Base-by-base conservation (phyloP, 1,139 yeast species). In the Lodderomyces orthopsilosis region DNA sequence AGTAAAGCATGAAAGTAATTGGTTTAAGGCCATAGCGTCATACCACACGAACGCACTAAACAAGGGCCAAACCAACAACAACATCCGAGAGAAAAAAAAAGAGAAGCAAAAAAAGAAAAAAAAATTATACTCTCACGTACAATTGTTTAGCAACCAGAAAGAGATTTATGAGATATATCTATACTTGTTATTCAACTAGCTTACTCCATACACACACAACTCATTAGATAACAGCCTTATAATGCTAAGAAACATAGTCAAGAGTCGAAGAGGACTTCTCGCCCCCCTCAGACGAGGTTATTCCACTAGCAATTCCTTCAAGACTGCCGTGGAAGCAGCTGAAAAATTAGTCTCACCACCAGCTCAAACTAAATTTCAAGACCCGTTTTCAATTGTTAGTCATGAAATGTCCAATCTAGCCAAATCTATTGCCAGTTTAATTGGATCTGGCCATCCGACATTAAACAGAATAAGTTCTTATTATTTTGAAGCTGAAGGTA, bases 401-500 rank as follows among this genome's bases (percentile, higher is more conserved):
- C 85, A 86, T 54, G 98, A 93, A 59, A 93, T 93, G 98, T 84
- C 93, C 17, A 82, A 81, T 36, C 68, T 93, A 56, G 96, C 96
- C 26, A 80, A 80, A 58, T 89, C 90, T 57, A 94, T 93, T 49
- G 95, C 96, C 39, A 70, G 76, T 26, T 74, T 93, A 46, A 83
- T 93, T 46, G 97, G 98, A 1, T 85, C 95, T 0, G 95, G 96
- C 6, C 96, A 91, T 58, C 97, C 98, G 1, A 84, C 94, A 5
- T 73, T 93, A 46, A 90, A 91, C 63, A 74, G 95, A 53, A 96
- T 91, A 4, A 85, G 96, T 21, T 81, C 91, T 40, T 93, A 94
- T 66, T 93, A 93, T 65, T 91, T 94, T 56, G 96, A 91, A 63
- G 88, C 94, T 17, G 96, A 91, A 59, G 98, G 98, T 8, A 93